These are phyloP conservation scores for Physcomitrium patens DNA, from an alignment of 225 moss, liverwort and hornwort species.

Conservation along the genomic window DNA sequence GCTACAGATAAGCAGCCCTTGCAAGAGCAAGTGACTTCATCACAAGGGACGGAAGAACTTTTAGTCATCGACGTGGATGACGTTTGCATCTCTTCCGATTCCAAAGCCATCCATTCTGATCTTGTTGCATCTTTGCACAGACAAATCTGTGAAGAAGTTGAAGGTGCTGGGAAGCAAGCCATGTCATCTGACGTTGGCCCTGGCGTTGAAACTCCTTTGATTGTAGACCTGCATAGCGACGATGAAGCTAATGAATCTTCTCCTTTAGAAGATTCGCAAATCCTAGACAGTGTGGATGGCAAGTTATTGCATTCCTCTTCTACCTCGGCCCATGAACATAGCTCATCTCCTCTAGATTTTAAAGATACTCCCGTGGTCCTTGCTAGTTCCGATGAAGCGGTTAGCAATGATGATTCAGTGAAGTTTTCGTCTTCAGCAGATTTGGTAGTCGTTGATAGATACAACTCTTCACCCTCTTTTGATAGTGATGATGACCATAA, in stretches of 20 bases:
- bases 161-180: slow-evolving; percentile 8
- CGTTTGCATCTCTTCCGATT: slow-evolving; percentile 15
- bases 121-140: slow-evolving; percentile 19
- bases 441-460: background rate
- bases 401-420: slow-evolving; percentile 25
- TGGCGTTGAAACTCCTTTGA: slow-evolving; percentile 6
- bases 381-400: slow-evolving; percentile 13
- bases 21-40: slow-evolving; percentile 9
- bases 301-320: slow-evolving; percentile 17
- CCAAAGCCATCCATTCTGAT: slow-evolving; percentile 23
- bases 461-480: slow-evolving; percentile 11
- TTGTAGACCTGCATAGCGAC: slow-evolving; percentile 27
- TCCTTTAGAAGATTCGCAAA: slow-evolving; percentile 11
- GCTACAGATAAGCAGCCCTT: slow-evolving; percentile 9
- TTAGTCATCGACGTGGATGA: slow-evolving; percentile 27
- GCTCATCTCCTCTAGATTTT: slow-evolving; percentile 1
- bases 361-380: slow-evolving; percentile 1
- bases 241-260: slow-evolving; percentile 24
- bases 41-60: slow-evolving; percentile 9
- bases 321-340: slow-evolving; percentile 2
- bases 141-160: slow-evolving; percentile 26
- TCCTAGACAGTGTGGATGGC: background rate
- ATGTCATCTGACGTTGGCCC: slow-evolving; percentile 2
- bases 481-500: slow-evolving; percentile 22
- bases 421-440: slow-evolving; percentile 19